Base-by-base conservation (phyloP, 2,329 filamentous ascomycete genomes). In the Hymenoscyphus fraxineus region DNA sequence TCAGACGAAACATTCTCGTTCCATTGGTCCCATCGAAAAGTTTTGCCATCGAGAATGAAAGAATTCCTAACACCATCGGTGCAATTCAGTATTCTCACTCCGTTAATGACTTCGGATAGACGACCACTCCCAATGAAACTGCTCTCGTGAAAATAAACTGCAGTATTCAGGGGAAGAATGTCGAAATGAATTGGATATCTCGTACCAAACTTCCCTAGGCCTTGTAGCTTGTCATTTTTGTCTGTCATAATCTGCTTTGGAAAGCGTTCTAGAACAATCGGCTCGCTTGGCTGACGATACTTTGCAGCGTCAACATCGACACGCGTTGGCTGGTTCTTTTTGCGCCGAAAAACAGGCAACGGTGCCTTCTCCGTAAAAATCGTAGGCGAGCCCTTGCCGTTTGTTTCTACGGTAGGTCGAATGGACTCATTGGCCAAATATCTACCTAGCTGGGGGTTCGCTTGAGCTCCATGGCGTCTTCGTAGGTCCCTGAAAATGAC, bases 141-240 rank as follows among this genome's bases (percentile, higher is more conserved):
- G 61, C 78, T 82, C 66, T 82, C 79, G 62, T 88, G 85, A 61
- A 89, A 88, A 73, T 81, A 88, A 0, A 83, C 79, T 2, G 81
- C 82, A 6, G 74, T 70, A 47, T 83, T 81, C 38, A 89, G 75
- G 19, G 86, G 85, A 61, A 87, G 86, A 4, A 85, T 74, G 57
- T 88, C 85, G 66, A 89, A 89, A 70, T 89, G 82, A 40, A 83
- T 80, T 0, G 85, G 83, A 71, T 88, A 89, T 31, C 81, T 79
- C 1, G 83, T 85, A 0, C 86, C 86, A 71, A 85, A 87, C 0
- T 85, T 83, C 0, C 83, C 85, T 7, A 89, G 76, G 0, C 85
- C 85, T 12, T 73, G 69, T n/a, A 88, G 72, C 66, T 80, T 83
- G 55, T 59, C 66, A 5, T 67, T 65, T n/a, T 68, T 67, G 59